Evolutionary conservation across 345 rosid genomes (phyloP).

Genomic region (Aegle marmelos): DNA sequence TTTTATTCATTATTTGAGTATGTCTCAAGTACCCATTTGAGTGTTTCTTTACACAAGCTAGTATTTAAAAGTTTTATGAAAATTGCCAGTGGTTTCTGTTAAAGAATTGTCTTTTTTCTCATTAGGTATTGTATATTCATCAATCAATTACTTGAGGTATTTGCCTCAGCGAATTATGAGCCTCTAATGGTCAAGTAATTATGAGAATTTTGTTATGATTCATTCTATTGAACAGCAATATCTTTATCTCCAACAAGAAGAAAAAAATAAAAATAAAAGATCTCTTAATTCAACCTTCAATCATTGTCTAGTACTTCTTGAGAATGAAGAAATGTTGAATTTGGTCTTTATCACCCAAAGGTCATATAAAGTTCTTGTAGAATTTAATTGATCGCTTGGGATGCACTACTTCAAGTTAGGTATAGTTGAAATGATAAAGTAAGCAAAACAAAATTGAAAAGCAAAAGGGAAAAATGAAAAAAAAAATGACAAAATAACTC

Average conservation of each 20-base stretch:
- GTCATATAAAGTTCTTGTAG: not conserved
- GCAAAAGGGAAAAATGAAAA: not conserved
- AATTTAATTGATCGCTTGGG: constrained; percentile 14
- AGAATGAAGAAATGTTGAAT: constrained; percentile 20
- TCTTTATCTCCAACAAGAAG: not conserved
- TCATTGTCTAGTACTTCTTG: constrained; percentile 20
- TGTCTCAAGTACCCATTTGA: not conserved
- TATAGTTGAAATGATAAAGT: constrained; percentile 13
- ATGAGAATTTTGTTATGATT: not conserved
- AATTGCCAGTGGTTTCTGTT: not conserved
- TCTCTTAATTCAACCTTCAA: not conserved
- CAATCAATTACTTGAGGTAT: not conserved
- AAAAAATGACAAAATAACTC: not conserved
- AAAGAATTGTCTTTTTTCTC: not conserved
- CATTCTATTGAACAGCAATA: not conserved
- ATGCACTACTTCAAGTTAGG: constrained; percentile 22
- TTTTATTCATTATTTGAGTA: no score
- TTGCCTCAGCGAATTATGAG: not conserved
- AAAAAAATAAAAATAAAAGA: not conserved
- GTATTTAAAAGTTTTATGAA: not conserved
- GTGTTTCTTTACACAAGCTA: not conserved
- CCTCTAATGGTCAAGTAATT: not conserved
- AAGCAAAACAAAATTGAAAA: constrained; percentile 5
- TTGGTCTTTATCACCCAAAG: constrained; percentile 21
- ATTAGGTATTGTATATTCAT: not conserved